Evolutionary conservation across 2,329 filamentous ascomycete species (phyloP).

Genomic region (Trichoderma guizhouense): DNA sequence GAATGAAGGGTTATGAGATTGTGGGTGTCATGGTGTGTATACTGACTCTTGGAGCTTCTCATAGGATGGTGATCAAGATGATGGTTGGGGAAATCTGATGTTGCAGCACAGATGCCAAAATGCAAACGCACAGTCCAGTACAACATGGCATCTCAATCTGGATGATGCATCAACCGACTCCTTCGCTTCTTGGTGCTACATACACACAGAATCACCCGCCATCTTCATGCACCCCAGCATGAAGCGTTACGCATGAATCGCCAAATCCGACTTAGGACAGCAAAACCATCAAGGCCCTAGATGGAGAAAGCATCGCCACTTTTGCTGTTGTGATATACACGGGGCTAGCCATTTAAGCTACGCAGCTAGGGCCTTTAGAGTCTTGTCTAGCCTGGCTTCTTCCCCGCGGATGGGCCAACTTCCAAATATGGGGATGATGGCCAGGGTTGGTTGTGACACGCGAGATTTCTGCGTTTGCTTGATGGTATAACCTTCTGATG

Average conservation of each 20-base stretch:
- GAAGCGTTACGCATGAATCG: not conserved
- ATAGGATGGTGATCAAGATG: not conserved
- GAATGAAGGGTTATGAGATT: not conserved
- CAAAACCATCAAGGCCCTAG: not conserved
- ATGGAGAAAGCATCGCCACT: not conserved
- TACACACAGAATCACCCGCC: not conserved
- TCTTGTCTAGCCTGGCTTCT: not conserved
- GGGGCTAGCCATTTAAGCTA: not conserved
- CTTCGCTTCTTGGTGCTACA: not conserved
- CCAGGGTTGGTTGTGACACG: not conserved
- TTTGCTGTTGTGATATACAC: not conserved
- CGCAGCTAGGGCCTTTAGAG: not conserved
- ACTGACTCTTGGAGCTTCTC: not conserved
- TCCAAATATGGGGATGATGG: not conserved
- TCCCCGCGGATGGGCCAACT: not conserved
- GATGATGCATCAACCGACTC: not conserved
- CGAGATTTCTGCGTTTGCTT: not conserved
- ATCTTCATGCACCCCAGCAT: not conserved
- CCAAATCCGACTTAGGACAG: not conserved
- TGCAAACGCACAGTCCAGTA: not conserved
- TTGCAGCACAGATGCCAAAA: not conserved
- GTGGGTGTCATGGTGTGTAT: not conserved
- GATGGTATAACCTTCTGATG: not conserved
- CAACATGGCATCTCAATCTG: not conserved
- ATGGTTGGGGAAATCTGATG: not conserved